phyloP scores from a whole-genome alignment of 2,329 filamentous ascomycete species.

The Paecilomyces variotii region DNA sequence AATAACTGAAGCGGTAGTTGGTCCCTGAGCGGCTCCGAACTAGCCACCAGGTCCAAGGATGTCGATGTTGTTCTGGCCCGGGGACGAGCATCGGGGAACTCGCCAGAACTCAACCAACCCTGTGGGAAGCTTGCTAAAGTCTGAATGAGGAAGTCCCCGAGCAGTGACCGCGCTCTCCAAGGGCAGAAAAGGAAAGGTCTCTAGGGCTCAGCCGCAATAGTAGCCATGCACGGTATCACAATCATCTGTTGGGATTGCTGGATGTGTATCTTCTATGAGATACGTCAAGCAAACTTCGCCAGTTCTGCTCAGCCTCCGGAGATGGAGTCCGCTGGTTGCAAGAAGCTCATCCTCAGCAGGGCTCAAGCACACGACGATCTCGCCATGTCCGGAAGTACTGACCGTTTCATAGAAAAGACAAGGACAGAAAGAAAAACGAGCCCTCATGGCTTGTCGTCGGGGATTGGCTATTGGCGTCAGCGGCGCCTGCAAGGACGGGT shows the following conservation, averaged over 20 bases:
- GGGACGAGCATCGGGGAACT: not conserved
- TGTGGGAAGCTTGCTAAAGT: not conserved
- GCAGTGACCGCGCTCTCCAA: not conserved
- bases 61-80: not conserved
- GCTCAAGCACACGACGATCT: not conserved
- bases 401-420: not conserved
- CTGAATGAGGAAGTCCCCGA: not conserved
- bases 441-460: not conserved
- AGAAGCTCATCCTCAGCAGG: not conserved
- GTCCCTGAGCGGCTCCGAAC: not conserved
- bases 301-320: not conserved
- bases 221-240: not conserved
- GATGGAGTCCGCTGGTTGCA: not conserved
- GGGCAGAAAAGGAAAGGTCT: not conserved
- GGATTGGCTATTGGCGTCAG: not conserved
- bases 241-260: not conserved
- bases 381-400: not conserved
- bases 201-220: not conserved
- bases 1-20: not conserved
- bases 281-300: not conserved
- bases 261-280: not conserved
- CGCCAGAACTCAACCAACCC: not conserved
- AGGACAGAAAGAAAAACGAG: not conserved
- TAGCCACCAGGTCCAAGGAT: not conserved
- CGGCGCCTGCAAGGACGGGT: not conserved